These are phyloP conservation scores for Penicillium paradoxum DNA, from an alignment of 495 filamentous ascomycete species.

Conservation along the genomic window DNA sequence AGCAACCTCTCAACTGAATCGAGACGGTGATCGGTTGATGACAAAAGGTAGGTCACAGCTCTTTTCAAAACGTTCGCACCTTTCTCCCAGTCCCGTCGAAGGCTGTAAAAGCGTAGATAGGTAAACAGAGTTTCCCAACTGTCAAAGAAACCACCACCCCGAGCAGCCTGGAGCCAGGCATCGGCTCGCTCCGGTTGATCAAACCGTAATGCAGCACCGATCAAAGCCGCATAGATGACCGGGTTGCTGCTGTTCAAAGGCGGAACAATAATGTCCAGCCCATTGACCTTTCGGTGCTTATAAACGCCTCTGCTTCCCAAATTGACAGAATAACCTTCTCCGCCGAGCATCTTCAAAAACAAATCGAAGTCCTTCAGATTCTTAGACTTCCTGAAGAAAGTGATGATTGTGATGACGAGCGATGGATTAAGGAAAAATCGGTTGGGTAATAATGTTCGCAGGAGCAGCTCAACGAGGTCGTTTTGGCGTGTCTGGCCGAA, in stretches of 20 bases:
- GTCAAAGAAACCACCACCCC: conserved; percentile 38
- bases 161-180: conserved; percentile 37
- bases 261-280: conserved; percentile 34
- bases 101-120: conserved; percentile 39
- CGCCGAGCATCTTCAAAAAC: conserved; percentile 39
- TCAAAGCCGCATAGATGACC: conserved; percentile 34
- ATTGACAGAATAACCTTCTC: conserved; percentile 33
- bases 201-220: conserved; percentile 36
- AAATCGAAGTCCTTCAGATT: conserved; percentile 41
- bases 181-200: conserved; percentile 43
- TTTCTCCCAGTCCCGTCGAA: conserved; percentile 36
- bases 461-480: conserved; percentile 36
- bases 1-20: conserved; percentile 31
- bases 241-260: conserved; percentile 32
- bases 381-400: conserved; percentile 39
- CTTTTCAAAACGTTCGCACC: conserved; percentile 31
- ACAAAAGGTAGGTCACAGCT: conserved; percentile 33
- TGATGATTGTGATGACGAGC: conserved; percentile 34
- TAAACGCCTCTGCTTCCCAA: conserved; percentile 23
- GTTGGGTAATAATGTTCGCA: conserved; percentile 39
- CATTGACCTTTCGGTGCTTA: conserved; percentile 28
- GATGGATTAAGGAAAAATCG: conserved; percentile 34
- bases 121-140: conserved; percentile 33
- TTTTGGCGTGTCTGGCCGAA: conserved; percentile 40
- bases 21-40: conserved; percentile 27